A percentile compares a stretch with the other conserved stretches of the same genome.
phyloP scores from a whole-genome alignment of 345 rosid genomes.

The Populus davidiana region DNA sequence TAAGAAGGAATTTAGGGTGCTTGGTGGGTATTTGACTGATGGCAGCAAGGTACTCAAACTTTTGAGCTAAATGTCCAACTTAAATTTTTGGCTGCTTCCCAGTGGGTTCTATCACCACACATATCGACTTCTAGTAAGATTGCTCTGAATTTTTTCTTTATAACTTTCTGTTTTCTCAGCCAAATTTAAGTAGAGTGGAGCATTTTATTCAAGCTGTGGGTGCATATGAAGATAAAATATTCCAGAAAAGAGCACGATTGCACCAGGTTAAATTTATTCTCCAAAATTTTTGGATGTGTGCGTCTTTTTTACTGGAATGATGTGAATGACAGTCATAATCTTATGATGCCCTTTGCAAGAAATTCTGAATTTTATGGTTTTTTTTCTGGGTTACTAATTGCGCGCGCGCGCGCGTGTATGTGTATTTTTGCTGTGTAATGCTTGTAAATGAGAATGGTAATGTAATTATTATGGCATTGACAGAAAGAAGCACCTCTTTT shows the following conservation, averaged over 20 bases:
- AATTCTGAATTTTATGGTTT: background rate
- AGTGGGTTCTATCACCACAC: background rate
- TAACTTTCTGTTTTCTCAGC: constrained; percentile 44
- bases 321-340: background rate
- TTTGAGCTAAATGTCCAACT: background rate
- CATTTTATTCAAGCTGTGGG: constrained; percentile 89
- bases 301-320: background rate
- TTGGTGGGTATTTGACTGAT: constrained; percentile 68
- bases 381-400: too few relatives aligned
- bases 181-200: constrained; percentile 68
- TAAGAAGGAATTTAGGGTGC: constrained; percentile 65
- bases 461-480: background rate
- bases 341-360: background rate
- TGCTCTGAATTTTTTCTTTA: background rate
- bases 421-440: background rate
- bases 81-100: background rate
- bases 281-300: background rate
- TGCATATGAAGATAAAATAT: constrained; percentile 73
- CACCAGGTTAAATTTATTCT: constrained; percentile 49
- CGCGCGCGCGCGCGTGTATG: too few relatives aligned
- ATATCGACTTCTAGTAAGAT: constrained; percentile 12
- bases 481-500: background rate
- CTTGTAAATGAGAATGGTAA: background rate
- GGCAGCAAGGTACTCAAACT: constrained; percentile 60
- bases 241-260: constrained; percentile 71